Percentiles rank a stretch among this genome's conserved stretches.
Conservation (phyloP, 1,284 basidiomycete genomes). For the Chalciporus piperatoides region DNA sequence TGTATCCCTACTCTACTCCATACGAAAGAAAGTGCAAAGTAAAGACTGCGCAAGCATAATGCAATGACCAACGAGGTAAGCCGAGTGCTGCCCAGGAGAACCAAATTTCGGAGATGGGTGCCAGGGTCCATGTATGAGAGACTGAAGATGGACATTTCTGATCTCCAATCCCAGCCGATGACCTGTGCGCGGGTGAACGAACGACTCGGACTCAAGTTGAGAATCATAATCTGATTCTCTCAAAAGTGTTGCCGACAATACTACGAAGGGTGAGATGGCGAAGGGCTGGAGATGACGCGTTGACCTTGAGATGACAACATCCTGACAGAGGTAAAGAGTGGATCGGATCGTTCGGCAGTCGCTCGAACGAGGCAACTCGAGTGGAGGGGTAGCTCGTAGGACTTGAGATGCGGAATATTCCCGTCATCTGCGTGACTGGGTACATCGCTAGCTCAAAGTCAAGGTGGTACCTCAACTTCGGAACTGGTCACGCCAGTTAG, state of each 20-base stretch:
- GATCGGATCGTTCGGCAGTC: constrained; percentile 25
- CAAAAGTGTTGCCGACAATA: constrained; percentile 38
- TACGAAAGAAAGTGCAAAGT: constrained; percentile 38
- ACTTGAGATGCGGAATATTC: constrained; percentile 21
- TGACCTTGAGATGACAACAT: constrained; percentile 25
- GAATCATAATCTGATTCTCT: constrained; percentile 31
- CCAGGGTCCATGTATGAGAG: constrained; percentile 29
- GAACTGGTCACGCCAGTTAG: constrained; percentile 12
- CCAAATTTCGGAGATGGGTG: constrained; percentile 33
- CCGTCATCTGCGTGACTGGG: constrained; percentile 16
- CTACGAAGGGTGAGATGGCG: constrained; percentile 33
- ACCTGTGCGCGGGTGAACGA: constrained; percentile 37
- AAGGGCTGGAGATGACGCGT: constrained; percentile 26
- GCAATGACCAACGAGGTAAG: constrained; percentile 33
- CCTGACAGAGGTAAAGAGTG: constrained; percentile 38
- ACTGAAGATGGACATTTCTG: constrained; percentile 34
- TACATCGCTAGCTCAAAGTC: constrained; percentile 42
- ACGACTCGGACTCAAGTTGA: constrained; percentile 29
- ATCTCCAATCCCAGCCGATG: constrained; percentile 39
- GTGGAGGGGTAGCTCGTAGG: constrained; percentile 38
- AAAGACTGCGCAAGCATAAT: constrained; percentile 31
- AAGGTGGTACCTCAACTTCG: constrained; percentile 24
- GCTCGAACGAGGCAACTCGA: constrained; percentile 31
- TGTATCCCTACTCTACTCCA: not conserved
- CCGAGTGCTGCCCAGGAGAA: constrained; percentile 37